Evolutionary conservation across 306 rosid species (phyloP).

Genomic region (Castanea mollissima): DNA sequence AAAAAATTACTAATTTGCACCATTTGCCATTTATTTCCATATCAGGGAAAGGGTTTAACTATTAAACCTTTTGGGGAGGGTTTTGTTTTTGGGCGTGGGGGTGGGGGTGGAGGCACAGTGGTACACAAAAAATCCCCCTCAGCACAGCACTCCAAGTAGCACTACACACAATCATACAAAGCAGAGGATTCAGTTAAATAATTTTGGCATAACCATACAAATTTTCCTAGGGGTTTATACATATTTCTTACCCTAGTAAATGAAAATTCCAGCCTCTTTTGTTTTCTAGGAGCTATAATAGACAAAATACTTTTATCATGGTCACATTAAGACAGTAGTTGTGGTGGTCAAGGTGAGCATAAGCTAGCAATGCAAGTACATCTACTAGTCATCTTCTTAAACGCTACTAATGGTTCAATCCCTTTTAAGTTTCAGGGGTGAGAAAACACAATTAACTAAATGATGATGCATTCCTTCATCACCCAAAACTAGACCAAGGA

Average conservation of each 20-base stretch:
- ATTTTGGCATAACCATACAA: neutral
- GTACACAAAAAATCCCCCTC: too few relatives aligned
- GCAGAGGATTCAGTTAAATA: neutral
- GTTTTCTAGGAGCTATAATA: neutral
- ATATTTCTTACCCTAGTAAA: neutral
- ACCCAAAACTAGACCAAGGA: neutral
- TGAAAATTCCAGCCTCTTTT: neutral
- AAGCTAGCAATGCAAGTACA: neutral
- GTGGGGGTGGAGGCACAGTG: too few relatives aligned
- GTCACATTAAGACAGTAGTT: neutral
- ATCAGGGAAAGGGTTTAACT: too few relatives aligned
- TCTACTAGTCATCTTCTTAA: neutral
- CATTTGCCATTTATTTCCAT: too few relatives aligned
- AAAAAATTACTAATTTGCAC: neutral
- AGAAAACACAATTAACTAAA: neutral
- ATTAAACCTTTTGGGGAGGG: too few relatives aligned
- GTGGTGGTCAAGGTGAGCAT: neutral
- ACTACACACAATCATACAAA: too few relatives aligned
- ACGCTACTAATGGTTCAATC: neutral
- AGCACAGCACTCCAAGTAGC: too few relatives aligned
- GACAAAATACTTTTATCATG: neutral
- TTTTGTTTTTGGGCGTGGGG: too few relatives aligned
- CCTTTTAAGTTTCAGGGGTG: neutral
- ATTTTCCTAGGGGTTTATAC: neutral
- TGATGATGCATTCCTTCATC: neutral